phyloP scores from a whole-genome alignment of 2,329 filamentous ascomycete species.

The Penicillium polonicum region DNA sequence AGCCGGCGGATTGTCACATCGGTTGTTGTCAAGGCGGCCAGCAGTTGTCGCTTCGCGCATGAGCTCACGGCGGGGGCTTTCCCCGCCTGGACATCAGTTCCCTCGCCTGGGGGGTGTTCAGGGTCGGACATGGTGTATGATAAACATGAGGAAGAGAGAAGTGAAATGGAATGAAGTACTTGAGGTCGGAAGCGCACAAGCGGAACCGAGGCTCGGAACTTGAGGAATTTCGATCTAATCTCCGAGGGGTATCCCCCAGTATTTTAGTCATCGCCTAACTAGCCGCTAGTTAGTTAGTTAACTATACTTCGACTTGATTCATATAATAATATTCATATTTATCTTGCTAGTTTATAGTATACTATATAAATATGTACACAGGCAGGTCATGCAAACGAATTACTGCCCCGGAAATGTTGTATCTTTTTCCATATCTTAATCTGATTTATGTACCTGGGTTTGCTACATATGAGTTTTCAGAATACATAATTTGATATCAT shows the following conservation, averaged over 20 bases:
- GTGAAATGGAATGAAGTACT: neutral
- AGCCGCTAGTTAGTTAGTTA: neutral
- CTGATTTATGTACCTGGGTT: neutral
- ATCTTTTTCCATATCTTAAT: neutral
- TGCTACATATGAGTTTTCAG: too few relatives aligned
- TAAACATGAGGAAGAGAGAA: constrained; percentile 3
- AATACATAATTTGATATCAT: neutral
- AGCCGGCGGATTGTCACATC: constrained; percentile 33
- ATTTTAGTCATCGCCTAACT: neutral
- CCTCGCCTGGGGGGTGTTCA: constrained; percentile 12
- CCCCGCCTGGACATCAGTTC: constrained; percentile 19
- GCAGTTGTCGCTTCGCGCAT: constrained; percentile 22
- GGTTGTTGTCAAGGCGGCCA: constrained; percentile 28
- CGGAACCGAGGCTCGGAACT: constrained; percentile 33
- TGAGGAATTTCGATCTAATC: constrained; percentile 11
- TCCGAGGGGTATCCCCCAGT: neutral
- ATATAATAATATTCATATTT: neutral
- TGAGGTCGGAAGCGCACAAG: constrained; percentile 6
- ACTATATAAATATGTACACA: neutral
- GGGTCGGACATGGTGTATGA: constrained; percentile 24
- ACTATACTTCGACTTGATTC: neutral
- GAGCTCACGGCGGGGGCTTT: constrained; percentile 23
- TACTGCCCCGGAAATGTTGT: neutral
- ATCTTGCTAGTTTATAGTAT: neutral
- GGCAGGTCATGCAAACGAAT: neutral